Percentiles rank a stretch among this genome's conserved stretches.
Conservation (phyloP, 2,329 filamentous ascomycete species). For the Pseudopyricularia cyperi region DNA sequence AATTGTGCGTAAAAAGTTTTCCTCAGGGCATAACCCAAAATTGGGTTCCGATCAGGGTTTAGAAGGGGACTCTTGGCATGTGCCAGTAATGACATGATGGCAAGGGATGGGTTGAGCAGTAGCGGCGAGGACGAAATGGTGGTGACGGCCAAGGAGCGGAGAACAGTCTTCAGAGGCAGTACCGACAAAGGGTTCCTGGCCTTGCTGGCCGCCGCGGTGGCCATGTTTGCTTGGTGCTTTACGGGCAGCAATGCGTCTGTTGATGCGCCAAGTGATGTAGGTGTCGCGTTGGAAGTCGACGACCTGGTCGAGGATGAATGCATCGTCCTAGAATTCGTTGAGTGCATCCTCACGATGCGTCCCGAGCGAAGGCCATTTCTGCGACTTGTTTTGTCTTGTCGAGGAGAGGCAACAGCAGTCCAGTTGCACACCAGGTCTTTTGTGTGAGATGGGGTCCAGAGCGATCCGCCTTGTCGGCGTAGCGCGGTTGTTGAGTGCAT, state of each 20-base stretch:
- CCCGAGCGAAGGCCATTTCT: neutral
- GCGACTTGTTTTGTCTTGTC: neutral
- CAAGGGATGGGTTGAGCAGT: conserved; percentile 58
- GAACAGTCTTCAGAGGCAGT: conserved; percentile 50
- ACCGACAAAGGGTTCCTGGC: conserved; percentile 39
- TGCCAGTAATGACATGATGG: conserved; percentile 55
- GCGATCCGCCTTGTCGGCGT: neutral
- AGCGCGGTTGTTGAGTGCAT: neutral
- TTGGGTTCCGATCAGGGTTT: conserved; percentile 61
- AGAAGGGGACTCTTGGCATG: conserved; percentile 53
- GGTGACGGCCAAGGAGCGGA: conserved; percentile 58
- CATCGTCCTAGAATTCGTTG: conserved; percentile 11
- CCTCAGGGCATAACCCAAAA: conserved; percentile 59
- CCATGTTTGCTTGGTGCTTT: neutral
- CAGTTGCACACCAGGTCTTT: neutral
- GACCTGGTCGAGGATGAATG: conserved; percentile 14
- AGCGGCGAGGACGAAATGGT: conserved; percentile 56
- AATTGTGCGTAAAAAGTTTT: conserved; percentile 85
- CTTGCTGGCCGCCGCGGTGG: neutral
- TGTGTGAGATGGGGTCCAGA: neutral
- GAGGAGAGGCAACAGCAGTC: neutral
- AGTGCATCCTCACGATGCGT: neutral
- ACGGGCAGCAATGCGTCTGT: neutral
- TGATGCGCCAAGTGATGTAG: neutral
- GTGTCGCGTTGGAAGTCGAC: conserved; percentile 5